These are phyloP conservation scores for Colletotrichum chrysophilum DNA, from an alignment of 2,329 filamentous ascomycete species.

Conservation along the genomic window DNA sequence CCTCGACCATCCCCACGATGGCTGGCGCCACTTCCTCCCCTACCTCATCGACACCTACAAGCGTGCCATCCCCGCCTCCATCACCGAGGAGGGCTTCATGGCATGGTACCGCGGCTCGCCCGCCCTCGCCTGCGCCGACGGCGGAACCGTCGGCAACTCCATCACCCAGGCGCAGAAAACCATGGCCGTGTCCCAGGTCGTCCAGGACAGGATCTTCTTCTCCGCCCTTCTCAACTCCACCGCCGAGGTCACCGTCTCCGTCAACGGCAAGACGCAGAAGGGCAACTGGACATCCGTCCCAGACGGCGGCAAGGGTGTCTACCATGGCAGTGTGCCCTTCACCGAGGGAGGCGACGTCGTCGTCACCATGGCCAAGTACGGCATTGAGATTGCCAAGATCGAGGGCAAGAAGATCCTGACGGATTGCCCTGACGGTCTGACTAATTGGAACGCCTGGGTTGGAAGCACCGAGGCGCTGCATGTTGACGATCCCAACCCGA, in stretches of 20 bases:
- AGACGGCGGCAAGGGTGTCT: conserved; percentile 28
- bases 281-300: conserved; percentile 18
- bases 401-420: conserved; percentile 4
- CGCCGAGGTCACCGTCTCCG: conserved; percentile 27
- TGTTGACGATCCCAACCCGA: conserved; percentile 10
- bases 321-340: conserved; percentile 32
- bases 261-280: conserved; percentile 26
- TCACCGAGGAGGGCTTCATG: conserved; percentile 30
- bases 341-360: conserved; percentile 33
- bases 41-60: conserved; percentile 58
- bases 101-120: conserved; percentile 39
- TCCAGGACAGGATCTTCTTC: conserved; percentile 29
- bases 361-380: conserved; percentile 34
- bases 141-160: conserved; percentile 35
- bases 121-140: conserved; percentile 27
- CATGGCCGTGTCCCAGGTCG: conserved; percentile 20
- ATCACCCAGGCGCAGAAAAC: conserved; percentile 27
- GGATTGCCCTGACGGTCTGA: conserved; percentile 5
- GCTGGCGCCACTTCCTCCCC: conserved; percentile 53
- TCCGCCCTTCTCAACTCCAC: conserved; percentile 27
- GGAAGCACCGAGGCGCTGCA: conserved; percentile 7
- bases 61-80: conserved; percentile 34
- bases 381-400: conserved; percentile 11
- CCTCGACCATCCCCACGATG: conserved; percentile 52
- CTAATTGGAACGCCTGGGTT: conserved; percentile 24